Conservation (phyloP, 305 asterid species). For the Coffea humblotiana region DNA sequence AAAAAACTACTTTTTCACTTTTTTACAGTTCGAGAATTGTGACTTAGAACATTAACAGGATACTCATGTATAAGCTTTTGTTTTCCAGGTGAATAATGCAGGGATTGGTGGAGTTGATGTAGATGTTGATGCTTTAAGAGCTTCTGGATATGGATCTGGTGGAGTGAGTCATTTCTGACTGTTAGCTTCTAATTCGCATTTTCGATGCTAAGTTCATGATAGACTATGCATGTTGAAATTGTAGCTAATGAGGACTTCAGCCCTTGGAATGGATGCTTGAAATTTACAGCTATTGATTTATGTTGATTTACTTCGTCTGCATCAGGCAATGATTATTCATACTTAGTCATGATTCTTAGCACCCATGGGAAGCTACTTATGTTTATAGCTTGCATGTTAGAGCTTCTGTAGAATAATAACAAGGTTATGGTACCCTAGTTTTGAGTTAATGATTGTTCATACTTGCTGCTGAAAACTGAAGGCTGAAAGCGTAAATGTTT, state of each 20-base stretch:
- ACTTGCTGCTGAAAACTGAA: neutral
- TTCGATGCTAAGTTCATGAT: neutral
- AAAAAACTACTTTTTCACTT: neutral
- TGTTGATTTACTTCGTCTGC: neutral
- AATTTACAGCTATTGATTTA: neutral
- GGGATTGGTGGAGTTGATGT: slow-evolving; percentile 1
- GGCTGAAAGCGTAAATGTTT: neutral
- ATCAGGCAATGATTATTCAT: neutral
- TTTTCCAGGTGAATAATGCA: too few relatives aligned
- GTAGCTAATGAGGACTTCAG: too few relatives aligned
- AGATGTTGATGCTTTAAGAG: slow-evolving; percentile 5
- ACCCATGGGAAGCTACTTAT: too few relatives aligned
- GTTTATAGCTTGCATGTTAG: neutral
- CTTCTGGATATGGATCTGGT: slow-evolving; percentile 12
- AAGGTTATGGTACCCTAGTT: neutral
- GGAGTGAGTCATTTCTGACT: slow-evolving; percentile 1
- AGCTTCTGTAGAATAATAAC: neutral
- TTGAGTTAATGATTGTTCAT: neutral
- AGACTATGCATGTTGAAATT: neutral
- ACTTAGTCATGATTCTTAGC: neutral
- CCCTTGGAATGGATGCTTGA: neutral
- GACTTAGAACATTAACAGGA: neutral
- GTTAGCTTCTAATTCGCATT: neutral
- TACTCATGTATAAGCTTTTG: neutral
- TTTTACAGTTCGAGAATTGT: too few relatives aligned